These are phyloP conservation scores for Musa balbisiana DNA, from an alignment of 202 grass and related monocot species.

Conservation along the genomic window DNA sequence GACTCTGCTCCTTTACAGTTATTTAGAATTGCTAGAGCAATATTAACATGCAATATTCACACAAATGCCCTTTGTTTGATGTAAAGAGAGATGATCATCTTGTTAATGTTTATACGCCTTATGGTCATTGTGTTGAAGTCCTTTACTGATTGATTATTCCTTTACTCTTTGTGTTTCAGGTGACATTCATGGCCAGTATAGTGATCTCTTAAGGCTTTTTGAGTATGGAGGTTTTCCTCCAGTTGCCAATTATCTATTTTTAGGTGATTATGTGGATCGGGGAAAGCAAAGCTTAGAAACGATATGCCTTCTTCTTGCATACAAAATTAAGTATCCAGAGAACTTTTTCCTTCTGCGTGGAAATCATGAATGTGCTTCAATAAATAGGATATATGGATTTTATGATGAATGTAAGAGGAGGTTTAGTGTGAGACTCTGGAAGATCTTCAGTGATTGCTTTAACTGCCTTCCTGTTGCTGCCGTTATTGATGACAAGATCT, in stretches of 20 bases:
- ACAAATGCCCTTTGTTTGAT: background rate
- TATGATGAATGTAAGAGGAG: constrained; percentile 92
- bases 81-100: background rate
- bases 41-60: background rate
- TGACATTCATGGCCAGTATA: constrained; percentile 93
- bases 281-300: constrained; percentile 94
- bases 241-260: constrained; percentile 75
- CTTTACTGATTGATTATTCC: background rate
- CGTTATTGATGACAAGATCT: constrained; percentile 91
- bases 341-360: constrained; percentile 29
- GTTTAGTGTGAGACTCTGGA: constrained; percentile 89
- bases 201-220: constrained; percentile 83
- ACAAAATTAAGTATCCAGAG: constrained; percentile 87
- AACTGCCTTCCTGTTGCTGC: constrained; percentile 89
- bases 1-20: background rate
- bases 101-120: background rate
- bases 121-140: background rate
- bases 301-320: constrained; percentile 81
- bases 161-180: constrained; percentile 36
- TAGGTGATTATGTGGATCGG: constrained; percentile 90
- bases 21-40: background rate
- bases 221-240: constrained; percentile 84
- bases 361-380: constrained; percentile 35
- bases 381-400: constrained; percentile 97
- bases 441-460: constrained; percentile 87